A percentile compares a stretch with the other conserved stretches of the same genome.
Evolutionary conservation across 768 basidiomycete species (phyloP).

Genomic region (Asterophora parasitica): DNA sequence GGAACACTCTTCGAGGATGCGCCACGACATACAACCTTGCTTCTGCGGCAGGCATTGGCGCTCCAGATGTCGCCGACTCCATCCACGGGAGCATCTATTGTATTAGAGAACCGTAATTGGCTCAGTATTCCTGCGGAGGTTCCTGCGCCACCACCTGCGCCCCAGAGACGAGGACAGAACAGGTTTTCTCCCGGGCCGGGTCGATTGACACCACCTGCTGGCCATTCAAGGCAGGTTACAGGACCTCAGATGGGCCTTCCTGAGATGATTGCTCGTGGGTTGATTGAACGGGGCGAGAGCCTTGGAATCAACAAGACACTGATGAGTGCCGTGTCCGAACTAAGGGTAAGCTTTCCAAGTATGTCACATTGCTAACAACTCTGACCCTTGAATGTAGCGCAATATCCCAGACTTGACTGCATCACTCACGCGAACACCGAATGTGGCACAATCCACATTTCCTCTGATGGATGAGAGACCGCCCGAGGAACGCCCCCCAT

Average conservation of each 20-base stretch:
- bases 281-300: conserved; percentile 73
- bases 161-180: conserved; percentile 30
- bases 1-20: conserved; percentile 29
- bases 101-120: conserved; percentile 77
- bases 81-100: conserved; percentile 69
- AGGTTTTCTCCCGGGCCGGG: conserved; percentile 15
- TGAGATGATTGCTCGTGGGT: conserved; percentile 66
- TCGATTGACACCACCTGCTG: conserved; percentile 6
- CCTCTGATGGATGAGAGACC: conserved; percentile 59
- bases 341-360: conserved; percentile 46
- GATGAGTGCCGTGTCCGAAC: conserved; percentile 74
- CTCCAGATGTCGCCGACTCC: conserved; percentile 72
- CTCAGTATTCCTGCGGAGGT: conserved; percentile 70
- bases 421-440: conserved; percentile 57
- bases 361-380: not conserved
- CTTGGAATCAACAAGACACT: conserved; percentile 82
- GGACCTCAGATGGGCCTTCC: conserved; percentile 51
- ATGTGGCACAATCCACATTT: conserved; percentile 44
- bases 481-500: conserved; percentile 54
- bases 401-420: conserved; percentile 83
- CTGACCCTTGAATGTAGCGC: conserved; percentile 37
- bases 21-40: conserved; percentile 57
- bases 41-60: conserved; percentile 80
- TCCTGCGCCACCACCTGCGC: conserved; percentile 39
- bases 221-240: conserved; percentile 36